Base-by-base conservation (phyloP, 75 land plant species). In the Cunninghamia lanceolata region DNA sequence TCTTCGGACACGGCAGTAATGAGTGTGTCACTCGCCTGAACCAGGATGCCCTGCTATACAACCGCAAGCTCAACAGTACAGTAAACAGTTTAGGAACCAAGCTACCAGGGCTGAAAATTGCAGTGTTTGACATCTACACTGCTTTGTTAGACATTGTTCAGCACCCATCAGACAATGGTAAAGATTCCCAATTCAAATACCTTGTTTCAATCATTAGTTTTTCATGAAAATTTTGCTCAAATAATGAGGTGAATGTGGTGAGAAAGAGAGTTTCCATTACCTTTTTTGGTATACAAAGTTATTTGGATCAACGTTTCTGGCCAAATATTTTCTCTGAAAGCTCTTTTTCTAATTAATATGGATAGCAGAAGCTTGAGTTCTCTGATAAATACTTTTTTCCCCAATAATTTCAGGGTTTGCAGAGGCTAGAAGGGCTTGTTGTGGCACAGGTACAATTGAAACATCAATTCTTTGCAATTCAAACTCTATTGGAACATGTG, bases 381-480 rank as follows among this genome's bases (percentile, higher is more conserved):
- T 56, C 59, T 56, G 63, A 56, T 56, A 21, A 56, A 56, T 17
- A 25, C 0, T 56, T 56, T 56, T 21, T 56, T 0, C 5, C 5
- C 4, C 21, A 21, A 63, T 1, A 63, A 63, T 63, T 73, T 15
- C 80, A 94, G 98, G 96, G 3, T 94, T 96, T 59, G 83, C 77
- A 52, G 94, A 95, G 86, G 86, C 92, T 14, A 91, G 91, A 32
- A 93, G 70, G 85, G 96, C 92, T 3, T 97, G 99, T 85, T 95
- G 99, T 71, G 98, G 98, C 9, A 96, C 99, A 3, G 95, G 98
- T 28, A 84, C 73, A 1, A 85, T 96, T 19, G 98, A 97, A 86
- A 89, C 92, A 13, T 84, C 92, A 0, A 77, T 93, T 28, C n/a
- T 94, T 50, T 95, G 99, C 95, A 95, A 95, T 82, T 75, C 88